Evolutionary conservation across 73 alveolate genomes (phyloP).

Genomic region (Tetrahymena thermophila): DNA sequence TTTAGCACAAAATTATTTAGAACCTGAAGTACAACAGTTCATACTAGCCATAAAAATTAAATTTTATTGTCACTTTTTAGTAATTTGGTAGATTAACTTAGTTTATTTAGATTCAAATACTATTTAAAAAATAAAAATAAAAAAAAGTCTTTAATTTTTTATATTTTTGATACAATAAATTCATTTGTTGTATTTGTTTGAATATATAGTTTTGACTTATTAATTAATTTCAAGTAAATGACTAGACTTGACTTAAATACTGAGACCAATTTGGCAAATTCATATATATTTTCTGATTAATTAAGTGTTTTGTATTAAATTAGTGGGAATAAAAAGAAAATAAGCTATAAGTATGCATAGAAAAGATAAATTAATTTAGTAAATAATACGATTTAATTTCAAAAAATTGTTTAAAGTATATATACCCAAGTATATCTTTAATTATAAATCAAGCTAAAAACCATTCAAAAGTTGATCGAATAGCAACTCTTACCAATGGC

Average conservation of each 20-base stretch:
- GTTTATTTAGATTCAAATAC: too few relatives aligned
- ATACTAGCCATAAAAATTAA: too few relatives aligned
- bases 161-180: too few relatives aligned
- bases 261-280: neutral
- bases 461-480: neutral
- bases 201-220: neutral
- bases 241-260: neutral
- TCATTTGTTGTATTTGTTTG: neutral
- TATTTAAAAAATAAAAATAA: too few relatives aligned
- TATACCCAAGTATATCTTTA: neutral
- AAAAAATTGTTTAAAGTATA: neutral
- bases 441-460: neutral
- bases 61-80: too few relatives aligned
- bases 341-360: neutral
- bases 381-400: neutral
- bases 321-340: neutral
- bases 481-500: neutral
- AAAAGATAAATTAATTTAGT: neutral
- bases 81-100: too few relatives aligned
- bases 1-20: too few relatives aligned
- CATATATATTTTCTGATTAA: neutral
- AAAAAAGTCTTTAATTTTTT: too few relatives aligned
- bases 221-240: neutral
- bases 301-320: neutral
- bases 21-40: too few relatives aligned